phyloP scores from a whole-genome alignment of 257 asterid species.

The Ligustrum vulgare region DNA sequence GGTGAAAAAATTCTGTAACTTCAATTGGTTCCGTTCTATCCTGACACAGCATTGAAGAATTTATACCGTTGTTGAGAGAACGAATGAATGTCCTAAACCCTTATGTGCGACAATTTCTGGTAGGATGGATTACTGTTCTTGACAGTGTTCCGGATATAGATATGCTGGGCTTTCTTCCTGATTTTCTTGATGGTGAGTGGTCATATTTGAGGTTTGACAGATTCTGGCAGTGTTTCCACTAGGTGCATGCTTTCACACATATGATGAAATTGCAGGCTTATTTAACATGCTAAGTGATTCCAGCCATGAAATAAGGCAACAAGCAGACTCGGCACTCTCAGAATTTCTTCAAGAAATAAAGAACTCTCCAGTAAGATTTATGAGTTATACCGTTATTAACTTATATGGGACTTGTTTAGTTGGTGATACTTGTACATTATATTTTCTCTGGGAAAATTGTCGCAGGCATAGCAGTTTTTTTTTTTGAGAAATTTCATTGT shows the following conservation, averaged over 20 bases:
- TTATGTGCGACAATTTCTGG: conserved; percentile 96
- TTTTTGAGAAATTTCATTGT: not conserved
- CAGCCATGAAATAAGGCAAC: conserved; percentile 99
- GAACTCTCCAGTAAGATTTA: conserved; percentile 91
- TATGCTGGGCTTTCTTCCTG: conserved; percentile 99
- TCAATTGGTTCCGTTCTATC: conserved; percentile 19
- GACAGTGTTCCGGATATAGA: conserved; percentile 99
- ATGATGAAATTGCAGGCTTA: conserved; percentile 65
- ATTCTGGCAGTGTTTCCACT: conserved; percentile 21
- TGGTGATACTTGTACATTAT: conserved; percentile 7
- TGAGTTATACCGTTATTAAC: conserved; percentile 2
- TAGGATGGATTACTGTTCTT: conserved; percentile 99
- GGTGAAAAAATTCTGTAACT: conserved; percentile 14
- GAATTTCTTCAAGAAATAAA: conserved; percentile 99
- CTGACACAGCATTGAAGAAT: conserved; percentile 90
- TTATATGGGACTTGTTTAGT: conserved; percentile 3
- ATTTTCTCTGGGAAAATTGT: not conserved
- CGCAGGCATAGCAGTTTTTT: not conserved
- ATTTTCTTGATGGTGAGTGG: conserved; percentile 95
- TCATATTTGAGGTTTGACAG: conserved; percentile 20
- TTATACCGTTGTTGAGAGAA: conserved; percentile 93
- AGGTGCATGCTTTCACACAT: conserved; percentile 18
- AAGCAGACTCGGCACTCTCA: conserved; percentile 99
- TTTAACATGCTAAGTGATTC: conserved; percentile 98
- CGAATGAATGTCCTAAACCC: conserved; percentile 98